These are phyloP conservation scores for Ogataea pilisensis DNA, from an alignment of 805 yeast genomes.

Conservation along the genomic window DNA sequence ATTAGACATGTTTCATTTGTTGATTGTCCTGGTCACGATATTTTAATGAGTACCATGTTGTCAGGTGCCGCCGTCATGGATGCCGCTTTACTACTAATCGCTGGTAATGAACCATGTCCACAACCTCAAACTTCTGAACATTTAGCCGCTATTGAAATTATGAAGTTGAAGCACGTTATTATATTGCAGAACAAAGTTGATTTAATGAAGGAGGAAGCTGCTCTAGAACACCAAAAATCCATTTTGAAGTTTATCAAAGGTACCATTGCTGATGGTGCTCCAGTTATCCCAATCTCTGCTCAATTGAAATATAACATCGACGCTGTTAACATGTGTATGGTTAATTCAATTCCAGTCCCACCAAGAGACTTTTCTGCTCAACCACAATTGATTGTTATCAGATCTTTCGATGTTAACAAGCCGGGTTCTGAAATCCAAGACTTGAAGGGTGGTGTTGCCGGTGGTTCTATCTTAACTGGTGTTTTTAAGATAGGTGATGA, in stretches of 20 bases:
- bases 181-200: constrained; percentile 97
- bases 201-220: constrained; percentile 95
- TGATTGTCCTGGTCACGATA: constrained; percentile 99
- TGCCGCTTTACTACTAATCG: constrained; percentile 92
- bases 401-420: constrained; percentile 97
- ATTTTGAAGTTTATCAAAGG: constrained; percentile 92
- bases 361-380: constrained; percentile 90
- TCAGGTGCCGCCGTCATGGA: constrained; percentile 99
- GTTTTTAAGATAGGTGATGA: constrained; percentile 97
- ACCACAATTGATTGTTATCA: constrained; percentile 93
- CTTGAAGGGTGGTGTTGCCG: constrained; percentile 99
- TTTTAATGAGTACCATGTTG: constrained; percentile 99
- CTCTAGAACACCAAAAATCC: constrained; percentile 91
- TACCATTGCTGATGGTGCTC: constrained; percentile 98
- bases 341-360: constrained; percentile 93
- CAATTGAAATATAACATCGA: constrained; percentile 98
- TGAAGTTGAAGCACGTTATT: constrained; percentile 95
- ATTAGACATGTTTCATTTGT: constrained; percentile 97
- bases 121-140: constrained; percentile 99
- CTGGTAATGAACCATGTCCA: constrained; percentile 99
- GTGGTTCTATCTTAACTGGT: constrained; percentile 97
- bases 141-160: constrained; percentile 98
- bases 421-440: constrained; percentile 98
- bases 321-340: constrained; percentile 96
- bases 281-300: constrained; percentile 97